Evolutionary conservation across 1,284 basidiomycete genomes (phyloP), one percentile per base, ranked within the genome.

Genomic region (Pseudozyma thailandica): DNA sequence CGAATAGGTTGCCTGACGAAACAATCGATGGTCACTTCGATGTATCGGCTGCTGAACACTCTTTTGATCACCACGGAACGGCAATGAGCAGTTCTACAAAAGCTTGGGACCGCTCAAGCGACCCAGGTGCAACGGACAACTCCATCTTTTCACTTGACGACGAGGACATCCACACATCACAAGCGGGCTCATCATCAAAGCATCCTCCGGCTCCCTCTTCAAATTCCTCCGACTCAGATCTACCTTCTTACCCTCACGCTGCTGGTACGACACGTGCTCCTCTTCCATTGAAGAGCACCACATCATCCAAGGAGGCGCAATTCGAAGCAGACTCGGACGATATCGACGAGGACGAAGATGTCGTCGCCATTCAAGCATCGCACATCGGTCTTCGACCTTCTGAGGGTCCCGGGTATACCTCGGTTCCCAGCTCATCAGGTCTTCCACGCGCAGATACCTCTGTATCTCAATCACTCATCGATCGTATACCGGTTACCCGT

Each of bases 261-360:
- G 45, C 63, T 27, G 53, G 33, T 2, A 25, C 37, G 3, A 27
- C 23, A 3, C 68, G 68, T 13, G 21, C 61, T 16, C 53, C 72
- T 9, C 55, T 70, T 1, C 65, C 55, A 13, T 46, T 81, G 28
- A 77, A 74, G n/a, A 83, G 77, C 2, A 76, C 74, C 18, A 52
- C 63, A 13, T 61, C 80, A 1, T 80, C 78, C 3, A 75, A 84
- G 45, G 84, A 84, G 63, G 79, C 79, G 2, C 71, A 80, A 27
- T 84, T 78, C 69, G 84, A 84, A 26, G 70, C 74, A 3, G 84
- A 84, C 55, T 70, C 74, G 9, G 83, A 84, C 52, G 74, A 63
- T 10, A 72, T 81, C 13, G 63, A 76, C 30, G 77, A 75, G 30
- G 69, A 42, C 13, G 55, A 46, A 30, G 57, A 63, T 25, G 28